Evolutionary conservation across 129 eudicot species (phyloP), one percentile per base, ranked within the genome.

Genomic region (Chrysanthemum lavandulifolium): DNA sequence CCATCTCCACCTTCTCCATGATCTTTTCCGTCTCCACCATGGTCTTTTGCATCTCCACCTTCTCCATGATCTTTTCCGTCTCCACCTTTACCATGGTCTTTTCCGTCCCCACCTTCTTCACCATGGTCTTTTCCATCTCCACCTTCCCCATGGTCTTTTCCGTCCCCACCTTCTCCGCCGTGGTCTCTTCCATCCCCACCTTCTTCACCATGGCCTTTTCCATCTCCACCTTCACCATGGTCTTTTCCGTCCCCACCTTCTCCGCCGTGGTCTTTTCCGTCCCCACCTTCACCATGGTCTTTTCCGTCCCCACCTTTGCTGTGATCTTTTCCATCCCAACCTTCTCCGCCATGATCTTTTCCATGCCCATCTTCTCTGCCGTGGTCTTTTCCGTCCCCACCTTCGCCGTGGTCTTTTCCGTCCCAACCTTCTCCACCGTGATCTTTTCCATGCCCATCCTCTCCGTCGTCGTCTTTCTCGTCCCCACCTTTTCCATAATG

Each of bases 1-100:
- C 31, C 31, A 29, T 29, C 31, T 29, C 31, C 31, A 29, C 31
- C 31, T 29, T 29, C 31, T 29, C 31, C 31, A 9, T 72, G 47
- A 43, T 25, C 66, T 36, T 65, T 65, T 10, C 18, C 54, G 0
- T 55, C 21, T 0, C 60, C 73, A 12, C 61, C 59, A 49, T 68
- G 61, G 31, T 68, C 62, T 69, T 69, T 64, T 31, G 15, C 70
- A 0, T 27, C 14, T 13, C 51, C 18, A 13, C 10, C 69, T 14
- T 43, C 69, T 4, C 54, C 68, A 63, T 63, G 50, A 63, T 63
- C 69, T 64, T 64, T 69, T 51, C 63, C 74, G 0, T 36, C 25
- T 19, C 31, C 31, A 29, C 31, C 31, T 29, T 29, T 3, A 29
- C 31, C 31, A 29, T 29, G 31, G 31, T 29, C 31, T 3, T 29